Conservation (phyloP, 2,329 filamentous ascomycete species). For the Cladosporium sp. region DNA sequence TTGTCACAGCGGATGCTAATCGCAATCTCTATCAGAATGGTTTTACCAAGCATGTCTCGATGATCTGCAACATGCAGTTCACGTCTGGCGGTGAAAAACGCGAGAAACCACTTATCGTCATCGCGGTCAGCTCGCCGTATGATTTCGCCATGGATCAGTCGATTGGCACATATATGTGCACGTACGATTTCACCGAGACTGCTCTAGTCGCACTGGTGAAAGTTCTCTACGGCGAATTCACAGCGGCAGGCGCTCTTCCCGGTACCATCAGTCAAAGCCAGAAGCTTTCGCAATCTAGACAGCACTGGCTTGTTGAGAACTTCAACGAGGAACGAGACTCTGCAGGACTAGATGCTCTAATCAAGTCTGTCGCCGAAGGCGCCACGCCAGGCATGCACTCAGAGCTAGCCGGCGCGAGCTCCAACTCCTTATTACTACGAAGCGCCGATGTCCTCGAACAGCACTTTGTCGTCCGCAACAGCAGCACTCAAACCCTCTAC, state of each 20-base stretch:
- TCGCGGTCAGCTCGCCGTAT: conserved; percentile 91
- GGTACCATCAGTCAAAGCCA: conserved; percentile 81
- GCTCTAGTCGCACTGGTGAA: conserved; percentile 80
- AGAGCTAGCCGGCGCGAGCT: conserved; percentile 64
- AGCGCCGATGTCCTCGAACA: conserved; percentile 69
- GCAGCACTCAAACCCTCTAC: conserved; percentile 84
- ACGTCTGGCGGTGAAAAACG: conserved; percentile 65
- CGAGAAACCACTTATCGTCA: conserved; percentile 82
- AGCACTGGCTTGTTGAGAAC: conserved; percentile 90
- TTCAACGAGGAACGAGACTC: conserved; percentile 78
- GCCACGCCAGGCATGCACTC: conserved; percentile 63
- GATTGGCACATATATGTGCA: conserved; percentile 90
- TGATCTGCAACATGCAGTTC: conserved; percentile 82
- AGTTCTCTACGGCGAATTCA: conserved; percentile 73
- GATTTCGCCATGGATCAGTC: conserved; percentile 91
- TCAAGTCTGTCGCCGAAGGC: conserved; percentile 64
- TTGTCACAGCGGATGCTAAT: conserved; percentile 90
- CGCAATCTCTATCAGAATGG: conserved; percentile 89
- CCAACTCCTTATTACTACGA: conserved; percentile 71
- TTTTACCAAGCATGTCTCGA: conserved; percentile 92
- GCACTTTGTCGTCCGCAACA: conserved; percentile 91
- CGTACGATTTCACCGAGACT: conserved; percentile 93
- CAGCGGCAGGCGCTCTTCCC: conserved; percentile 53
- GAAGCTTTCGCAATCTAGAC: conserved; percentile 80
- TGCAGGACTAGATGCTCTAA: conserved; percentile 67